Evolutionary conservation across 257 asterid genomes (phyloP).

Genomic region (Thymus quinquecostatus): DNA sequence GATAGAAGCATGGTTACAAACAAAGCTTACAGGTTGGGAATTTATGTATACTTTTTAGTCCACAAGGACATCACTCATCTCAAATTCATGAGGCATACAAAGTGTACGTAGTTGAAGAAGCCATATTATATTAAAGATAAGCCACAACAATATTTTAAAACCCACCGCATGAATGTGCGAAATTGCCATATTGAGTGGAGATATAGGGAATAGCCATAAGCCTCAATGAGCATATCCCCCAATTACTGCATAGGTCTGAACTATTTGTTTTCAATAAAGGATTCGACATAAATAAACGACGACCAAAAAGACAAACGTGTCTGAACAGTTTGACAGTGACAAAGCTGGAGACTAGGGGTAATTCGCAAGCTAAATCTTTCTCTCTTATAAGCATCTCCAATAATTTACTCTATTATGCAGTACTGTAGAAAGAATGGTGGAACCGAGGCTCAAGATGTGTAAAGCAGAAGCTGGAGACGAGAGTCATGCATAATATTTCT

Average conservation of each 20-base stretch:
- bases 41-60: not conserved
- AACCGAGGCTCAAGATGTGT: too few relatives aligned
- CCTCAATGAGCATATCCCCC: not conserved
- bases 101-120: not conserved
- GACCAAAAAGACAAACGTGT: too few relatives aligned
- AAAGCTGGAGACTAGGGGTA: not conserved
- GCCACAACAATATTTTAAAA: not conserved
- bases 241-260: not conserved
- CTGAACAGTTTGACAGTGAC: not conserved
- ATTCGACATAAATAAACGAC: too few relatives aligned
- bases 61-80: not conserved
- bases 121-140: too few relatives aligned
- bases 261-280: not conserved
- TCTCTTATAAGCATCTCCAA: too few relatives aligned
- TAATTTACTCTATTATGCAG: too few relatives aligned
- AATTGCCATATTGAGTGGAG: not conserved
- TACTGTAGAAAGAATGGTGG: too few relatives aligned
- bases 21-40: conserved; percentile 4
- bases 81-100: not conserved
- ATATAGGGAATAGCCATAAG: not conserved
- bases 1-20: not conserved
- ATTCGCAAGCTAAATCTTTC: too few relatives aligned
- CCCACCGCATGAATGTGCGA: not conserved
- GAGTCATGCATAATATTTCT: too few relatives aligned
- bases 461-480: too few relatives aligned